Conservation (phyloP, 1,284 basidiomycete genomes). For the Leccinum solheimii region DNA sequence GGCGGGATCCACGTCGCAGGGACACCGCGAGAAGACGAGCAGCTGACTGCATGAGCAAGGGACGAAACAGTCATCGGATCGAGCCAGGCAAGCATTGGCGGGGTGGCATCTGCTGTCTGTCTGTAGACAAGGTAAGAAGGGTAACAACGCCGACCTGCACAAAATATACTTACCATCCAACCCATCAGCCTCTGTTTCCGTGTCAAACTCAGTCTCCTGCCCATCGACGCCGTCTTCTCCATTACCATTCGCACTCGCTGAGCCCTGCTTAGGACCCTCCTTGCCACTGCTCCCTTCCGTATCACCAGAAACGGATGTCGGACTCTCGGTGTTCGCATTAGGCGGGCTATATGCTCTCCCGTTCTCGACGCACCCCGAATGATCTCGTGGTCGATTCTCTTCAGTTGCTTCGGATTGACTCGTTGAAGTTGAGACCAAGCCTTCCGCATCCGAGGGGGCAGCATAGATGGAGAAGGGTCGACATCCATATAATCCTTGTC, state of each 20-base stretch:
- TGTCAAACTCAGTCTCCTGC: slow-evolving; percentile 35
- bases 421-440: slow-evolving; percentile 40
- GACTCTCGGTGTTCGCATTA: slow-evolving; percentile 19
- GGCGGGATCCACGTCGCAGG: slow-evolving; percentile 14
- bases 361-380: slow-evolving; percentile 3
- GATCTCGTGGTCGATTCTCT: slow-evolving; percentile 2
- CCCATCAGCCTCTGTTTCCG: slow-evolving; percentile 35
- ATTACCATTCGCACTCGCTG: slow-evolving; percentile 6
- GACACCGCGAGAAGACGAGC: slow-evolving; percentile 21
- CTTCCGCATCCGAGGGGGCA: slow-evolving; percentile 69
- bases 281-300: slow-evolving; percentile 5
- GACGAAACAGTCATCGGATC: slow-evolving; percentile 40
- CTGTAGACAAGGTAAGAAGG: slow-evolving; percentile 18
- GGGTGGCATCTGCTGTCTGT: slow-evolving; percentile 44
- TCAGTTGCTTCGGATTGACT: slow-evolving; percentile 5
- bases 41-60: slow-evolving; percentile 16
- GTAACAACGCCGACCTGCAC: slow-evolving; percentile 10
- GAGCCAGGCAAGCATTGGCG: slow-evolving; percentile 44
- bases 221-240: slow-evolving; percentile 24
- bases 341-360: slow-evolving; percentile 14
- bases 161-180: slow-evolving; percentile 29
- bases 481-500: slow-evolving; percentile 9
- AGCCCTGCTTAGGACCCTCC: not conserved
- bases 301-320: slow-evolving; percentile 14
- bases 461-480: slow-evolving; percentile 15